These are phyloP conservation scores for Chamaecrista fasciculata DNA, from an alignment of 306 rosid species.

Conservation along the genomic window DNA sequence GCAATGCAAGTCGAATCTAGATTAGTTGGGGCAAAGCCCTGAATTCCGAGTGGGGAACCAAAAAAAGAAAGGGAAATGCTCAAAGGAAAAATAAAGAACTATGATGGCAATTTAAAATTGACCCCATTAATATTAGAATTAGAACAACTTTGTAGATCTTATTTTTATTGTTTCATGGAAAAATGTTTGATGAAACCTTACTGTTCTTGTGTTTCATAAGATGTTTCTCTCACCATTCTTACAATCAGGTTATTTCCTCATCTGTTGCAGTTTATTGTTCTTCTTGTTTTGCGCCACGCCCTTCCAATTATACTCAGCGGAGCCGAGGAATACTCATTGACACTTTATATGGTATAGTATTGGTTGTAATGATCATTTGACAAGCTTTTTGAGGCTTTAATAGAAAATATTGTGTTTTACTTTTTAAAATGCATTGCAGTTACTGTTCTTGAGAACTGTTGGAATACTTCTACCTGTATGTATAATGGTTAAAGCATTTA, in stretches of 20 bases:
- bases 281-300: slow-evolving; percentile 67
- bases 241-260: slow-evolving; percentile 6
- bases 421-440: slow-evolving; percentile 42
- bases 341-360: slow-evolving; percentile 50
- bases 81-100: background rate
- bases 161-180: background rate
- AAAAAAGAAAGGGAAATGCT: no score
- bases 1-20: no score
- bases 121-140: no score
- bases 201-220: background rate
- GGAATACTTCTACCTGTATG: slow-evolving; percentile 64
- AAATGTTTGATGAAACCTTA: background rate
- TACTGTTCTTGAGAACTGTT: slow-evolving; percentile 50
- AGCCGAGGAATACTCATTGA: slow-evolving; percentile 51
- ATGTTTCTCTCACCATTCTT: background rate
- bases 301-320: slow-evolving; percentile 61
- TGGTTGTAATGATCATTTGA: background rate
- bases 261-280: slow-evolving; percentile 62
- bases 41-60: no score
- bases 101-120: background rate
- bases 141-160: background rate
- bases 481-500: slow-evolving; percentile 54
- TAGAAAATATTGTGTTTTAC: background rate
- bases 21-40: no score
- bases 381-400: background rate